These are phyloP conservation scores for Ophiostoma triangulosporum DNA, from an alignment of 2,329 filamentous ascomycete genomes.

Conservation along the genomic window DNA sequence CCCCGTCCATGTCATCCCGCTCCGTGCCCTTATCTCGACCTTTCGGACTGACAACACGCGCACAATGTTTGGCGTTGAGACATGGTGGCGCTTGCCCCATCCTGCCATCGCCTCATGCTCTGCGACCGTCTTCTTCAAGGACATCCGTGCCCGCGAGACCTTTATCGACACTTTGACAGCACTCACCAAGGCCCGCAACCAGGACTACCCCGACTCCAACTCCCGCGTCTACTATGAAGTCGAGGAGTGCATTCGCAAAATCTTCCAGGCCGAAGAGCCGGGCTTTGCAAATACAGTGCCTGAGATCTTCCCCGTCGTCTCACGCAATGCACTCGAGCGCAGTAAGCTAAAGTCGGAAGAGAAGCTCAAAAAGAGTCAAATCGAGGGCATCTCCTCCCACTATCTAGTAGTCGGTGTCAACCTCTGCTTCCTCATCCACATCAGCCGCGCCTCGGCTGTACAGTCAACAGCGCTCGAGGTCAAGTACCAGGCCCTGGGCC, in stretches of 20 bases:
- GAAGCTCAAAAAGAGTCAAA: slow-evolving; percentile 28
- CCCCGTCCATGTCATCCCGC: slow-evolving; percentile 30
- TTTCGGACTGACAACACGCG: slow-evolving; percentile 35
- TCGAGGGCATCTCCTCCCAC: slow-evolving; percentile 39
- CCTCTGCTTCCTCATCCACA: slow-evolving; percentile 38
- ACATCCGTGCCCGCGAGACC: slow-evolving; percentile 35
- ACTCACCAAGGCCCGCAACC: slow-evolving; percentile 22
- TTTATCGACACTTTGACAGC: slow-evolving; percentile 32
- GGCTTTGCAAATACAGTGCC: slow-evolving; percentile 21
- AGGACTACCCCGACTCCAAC: slow-evolving; percentile 20
- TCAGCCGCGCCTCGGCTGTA: slow-evolving; percentile 29
- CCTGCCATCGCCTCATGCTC: slow-evolving; percentile 32
- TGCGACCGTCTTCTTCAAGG: slow-evolving; percentile 34
- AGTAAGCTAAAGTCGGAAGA: slow-evolving; percentile 25
- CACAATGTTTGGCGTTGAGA: slow-evolving; percentile 37
- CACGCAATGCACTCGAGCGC: slow-evolving; percentile 27
- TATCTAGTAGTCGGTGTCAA: slow-evolving; percentile 42
- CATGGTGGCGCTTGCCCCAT: slow-evolving; percentile 39
- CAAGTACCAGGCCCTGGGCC: slow-evolving; percentile 35
- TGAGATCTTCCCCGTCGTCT: slow-evolving; percentile 40
- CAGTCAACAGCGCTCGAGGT: slow-evolving; percentile 33
- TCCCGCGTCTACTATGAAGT: slow-evolving; percentile 33
- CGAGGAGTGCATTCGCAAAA: slow-evolving; percentile 30
- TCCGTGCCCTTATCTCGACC: slow-evolving; percentile 36
- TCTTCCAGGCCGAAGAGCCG: slow-evolving; percentile 33